Evolutionary conservation across 805 yeast genomes (phyloP), one percentile per base, ranked within the genome.

Genomic region (Suhomyces tanzawaensis): DNA sequence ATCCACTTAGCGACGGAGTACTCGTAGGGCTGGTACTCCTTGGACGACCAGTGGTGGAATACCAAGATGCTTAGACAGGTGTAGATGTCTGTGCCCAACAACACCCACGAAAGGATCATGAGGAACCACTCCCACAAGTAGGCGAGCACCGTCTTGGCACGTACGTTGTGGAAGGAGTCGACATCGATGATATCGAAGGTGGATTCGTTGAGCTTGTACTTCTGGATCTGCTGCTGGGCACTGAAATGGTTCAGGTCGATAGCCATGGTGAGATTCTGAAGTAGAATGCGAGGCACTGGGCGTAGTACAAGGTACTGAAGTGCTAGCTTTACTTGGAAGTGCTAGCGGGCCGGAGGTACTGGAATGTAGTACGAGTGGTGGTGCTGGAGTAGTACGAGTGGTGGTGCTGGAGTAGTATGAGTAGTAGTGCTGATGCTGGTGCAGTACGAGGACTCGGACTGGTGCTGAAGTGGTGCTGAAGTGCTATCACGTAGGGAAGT

Each of bases 11-110:
- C 74, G 66, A 77, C 41, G 69, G 74, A 40, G 72, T 77, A 54
- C 51, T 74, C 70, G 48, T 67, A 69, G 3, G 71, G 70, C 41
- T 64, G 50, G 41, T 62, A 64, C 36, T 74, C 72, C 30, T 69
- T 60, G 4, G 78, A 69, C 3, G 81, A 71, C 91, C 91, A 83
- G 32, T 76, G 68, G 52, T 83, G 76, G 57, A 82, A 80, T 1
- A 84, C 93, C 48, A 87, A 66, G 29, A 88, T 72, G 48, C 76
- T 79, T 40, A 88, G 62, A 57, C 91, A 79, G 0, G 95, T 86
- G 64, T 85, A 88, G 17, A 87, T 69, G 64, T 88, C 96, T 1
- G 85, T 74, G 1, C 70, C 84, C 34, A 79, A 55, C 36, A 72
- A 67, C 9, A 77, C 74, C 40, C 81, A 64, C 1, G 79, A 70